Base-by-base conservation (phyloP, 192 early-diverging fungal genomes). In the Linnemannia schmuckeri region DNA sequence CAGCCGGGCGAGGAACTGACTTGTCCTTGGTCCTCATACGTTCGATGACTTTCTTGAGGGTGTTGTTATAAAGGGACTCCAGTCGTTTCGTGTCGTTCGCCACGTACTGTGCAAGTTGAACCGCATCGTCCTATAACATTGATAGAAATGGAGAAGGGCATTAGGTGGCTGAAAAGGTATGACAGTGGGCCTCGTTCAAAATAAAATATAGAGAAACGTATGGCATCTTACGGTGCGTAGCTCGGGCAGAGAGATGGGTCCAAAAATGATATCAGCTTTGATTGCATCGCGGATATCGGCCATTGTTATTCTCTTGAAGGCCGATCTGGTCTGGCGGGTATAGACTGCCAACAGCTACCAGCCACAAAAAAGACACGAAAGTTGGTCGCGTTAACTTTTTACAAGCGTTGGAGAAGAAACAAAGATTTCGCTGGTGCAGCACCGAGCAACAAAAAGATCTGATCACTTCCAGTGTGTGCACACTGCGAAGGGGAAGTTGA, bases 41-140 rank as follows among this genome's bases (percentile, higher is more conserved):
- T 13, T 71, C n/a, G 7, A 42, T 66, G 40, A 82, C 66, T 22
- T 35, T 40, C 35, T 49, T 77, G 20, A 77, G 42, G 4, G 75
- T 82, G 55, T 82, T 27, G 12, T 75, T 54, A 30, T 72, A 77
- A 8, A 82, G 41, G 1, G 68, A 40, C 9, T 44, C 10, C 6
- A 76, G 52, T 17, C 57, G 70, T 35, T 54, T 49, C 1, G 71
- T 37, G 27, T 76, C 52, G 40, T 72, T 77, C 18, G 42, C 40
- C 24, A 82, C 70, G 17, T 40, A 24, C 4, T 24, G 42, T 0
- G 81, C 75, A 38, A 82, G 70, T 37, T 82, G 55, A n/a, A 82
- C n/a, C 0, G 72, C 33, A 24, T 52, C 49, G 13, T 27, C 41
- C 81, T 82, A 30, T n/a, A 70, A 4, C 20, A 42, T 4, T 18